Conservation (phyloP, 2,329 filamentous ascomycete genomes). For the Colletotrichum sp. region DNA sequence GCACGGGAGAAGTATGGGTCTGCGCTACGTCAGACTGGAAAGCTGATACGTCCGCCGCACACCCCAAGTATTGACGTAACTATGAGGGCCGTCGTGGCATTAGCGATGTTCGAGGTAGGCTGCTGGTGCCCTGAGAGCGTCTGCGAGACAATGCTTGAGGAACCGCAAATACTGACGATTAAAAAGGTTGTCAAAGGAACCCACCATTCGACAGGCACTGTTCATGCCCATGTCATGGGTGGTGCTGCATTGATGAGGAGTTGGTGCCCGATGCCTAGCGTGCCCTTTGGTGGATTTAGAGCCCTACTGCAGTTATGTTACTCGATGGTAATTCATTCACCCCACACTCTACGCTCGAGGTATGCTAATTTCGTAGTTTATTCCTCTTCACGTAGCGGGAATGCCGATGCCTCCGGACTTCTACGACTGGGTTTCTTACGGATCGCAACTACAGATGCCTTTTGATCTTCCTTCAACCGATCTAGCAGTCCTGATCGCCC, state of each 20-base stretch:
- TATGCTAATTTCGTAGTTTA: constrained; percentile 39
- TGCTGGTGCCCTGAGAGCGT: background rate
- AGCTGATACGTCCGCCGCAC: constrained; percentile 40
- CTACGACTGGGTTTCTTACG: constrained; percentile 48
- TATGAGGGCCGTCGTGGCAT: constrained; percentile 58
- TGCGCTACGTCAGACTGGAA: constrained; percentile 54
- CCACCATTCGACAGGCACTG: constrained; percentile 51
- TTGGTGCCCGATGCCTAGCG: constrained; percentile 42
- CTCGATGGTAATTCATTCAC: constrained; percentile 51
- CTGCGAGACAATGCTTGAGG: background rate
- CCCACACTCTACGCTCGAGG: background rate
- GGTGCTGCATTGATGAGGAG: constrained; percentile 62
- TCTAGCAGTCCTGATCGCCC: constrained; percentile 44
- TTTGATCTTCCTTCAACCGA: constrained; percentile 44
- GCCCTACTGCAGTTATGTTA: constrained; percentile 61
- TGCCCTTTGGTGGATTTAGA: constrained; percentile 50
- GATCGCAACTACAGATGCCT: constrained; percentile 36
- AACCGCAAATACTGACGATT: constrained; percentile 21
- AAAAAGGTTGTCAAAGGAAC: constrained; percentile 53
- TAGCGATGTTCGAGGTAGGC: constrained; percentile 67
- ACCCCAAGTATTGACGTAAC: constrained; percentile 46
- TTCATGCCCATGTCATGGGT: constrained; percentile 64
- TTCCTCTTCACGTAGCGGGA: constrained; percentile 46
- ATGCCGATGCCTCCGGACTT: constrained; percentile 44
- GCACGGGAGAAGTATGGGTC: constrained; percentile 59